Evolutionary conservation across 768 basidiomycete species (phyloP), one percentile per base, ranked within the genome.

Genomic region (Gloeophyllum trabeum): DNA sequence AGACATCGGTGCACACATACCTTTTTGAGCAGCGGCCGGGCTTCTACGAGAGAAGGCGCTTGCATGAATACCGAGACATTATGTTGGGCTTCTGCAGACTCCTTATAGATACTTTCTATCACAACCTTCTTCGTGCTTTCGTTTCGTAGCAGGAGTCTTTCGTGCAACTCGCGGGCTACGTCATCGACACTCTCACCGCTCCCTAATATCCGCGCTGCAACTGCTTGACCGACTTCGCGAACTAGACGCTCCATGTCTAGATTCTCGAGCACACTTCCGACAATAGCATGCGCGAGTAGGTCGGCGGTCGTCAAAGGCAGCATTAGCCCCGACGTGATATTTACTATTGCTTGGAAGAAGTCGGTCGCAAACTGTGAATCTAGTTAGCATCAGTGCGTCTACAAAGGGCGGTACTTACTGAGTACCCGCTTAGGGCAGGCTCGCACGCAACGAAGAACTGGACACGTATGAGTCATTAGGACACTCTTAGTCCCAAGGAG

Each of bases 391-490:
- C 36, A 51, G 34, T 28, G 46, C 44, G 45, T 35, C 45, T 45
- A 48, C 24, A n/a, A 28, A n/a, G 37, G 4, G 13, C 1, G 25
- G 23, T 28, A 57, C 81, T 55, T 52, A 89, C 87, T 44, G 83
- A 85, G 55, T 94, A 94, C 35, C 90, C 89, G 48, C 88, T 91
- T 46, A 94, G 69, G 4, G 90, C 92, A 43, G 94, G 93, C 61
- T 98, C 94, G 64, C 94, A 98, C 22, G 94, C 94, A n/a, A 98
- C 94, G 59, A 96, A 92, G 65, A 97, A 97, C 91, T 96, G 59
- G 5, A 45, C 24, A 42, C 30, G 43, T 18, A 1, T 18, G 14
- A 16, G 49, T 34, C 45, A 46, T 30, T 42, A 19, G 48, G 41
- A 20, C 19, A 46, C 26, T 40, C 12, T 47, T 43, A 41, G 41